Percentiles rank a stretch among this genome's conserved stretches.
Evolutionary conservation across 441 rosid genomes (phyloP).

Genomic region (Breynia disticha): DNA sequence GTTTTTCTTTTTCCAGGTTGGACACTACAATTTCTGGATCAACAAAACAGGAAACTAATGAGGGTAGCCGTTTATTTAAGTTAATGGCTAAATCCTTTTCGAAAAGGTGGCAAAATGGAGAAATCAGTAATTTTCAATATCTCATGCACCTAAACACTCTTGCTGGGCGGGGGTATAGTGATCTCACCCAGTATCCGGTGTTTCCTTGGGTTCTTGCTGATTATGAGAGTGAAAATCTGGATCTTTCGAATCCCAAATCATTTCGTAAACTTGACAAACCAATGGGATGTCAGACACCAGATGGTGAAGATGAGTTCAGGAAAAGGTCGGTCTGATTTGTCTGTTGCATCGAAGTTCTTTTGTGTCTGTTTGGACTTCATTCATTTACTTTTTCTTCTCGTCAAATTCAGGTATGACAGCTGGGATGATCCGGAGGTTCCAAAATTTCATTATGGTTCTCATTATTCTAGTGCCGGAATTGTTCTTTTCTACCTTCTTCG

Average conservation of each 20-base stretch:
- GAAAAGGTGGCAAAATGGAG: conserved; percentile 99
- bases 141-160: conserved; percentile 99
- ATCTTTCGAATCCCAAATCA: conserved; percentile 77
- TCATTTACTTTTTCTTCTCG: conserved; percentile 12
- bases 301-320: conserved; percentile 96
- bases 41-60: conserved; percentile 81
- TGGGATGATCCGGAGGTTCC: conserved; percentile 99
- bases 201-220: conserved; percentile 99
- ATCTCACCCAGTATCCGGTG: conserved; percentile 99
- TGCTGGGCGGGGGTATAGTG: conserved; percentile 99
- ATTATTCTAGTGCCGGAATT: conserved; percentile 99
- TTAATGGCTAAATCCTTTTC: conserved; percentile 94
- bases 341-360: background rate
- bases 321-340: conserved; percentile 51
- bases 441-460: conserved; percentile 99
- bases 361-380: conserved; percentile 4
- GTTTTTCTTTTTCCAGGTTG: conserved; percentile 49
- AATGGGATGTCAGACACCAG: conserved; percentile 99
- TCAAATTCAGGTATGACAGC: conserved; percentile 73
- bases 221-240: conserved; percentile 87
- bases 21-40: conserved; percentile 98
- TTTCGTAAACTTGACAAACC: conserved; percentile 96
- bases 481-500: conserved; percentile 99
- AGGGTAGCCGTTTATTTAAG: conserved; percentile 95
- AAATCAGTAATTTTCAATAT: conserved; percentile 98